Percentiles rank a stretch among this genome's conserved stretches.
These are phyloP conservation scores for Sapria himalayana DNA, from an alignment of 345 rosid species.

Conservation along the genomic window DNA sequence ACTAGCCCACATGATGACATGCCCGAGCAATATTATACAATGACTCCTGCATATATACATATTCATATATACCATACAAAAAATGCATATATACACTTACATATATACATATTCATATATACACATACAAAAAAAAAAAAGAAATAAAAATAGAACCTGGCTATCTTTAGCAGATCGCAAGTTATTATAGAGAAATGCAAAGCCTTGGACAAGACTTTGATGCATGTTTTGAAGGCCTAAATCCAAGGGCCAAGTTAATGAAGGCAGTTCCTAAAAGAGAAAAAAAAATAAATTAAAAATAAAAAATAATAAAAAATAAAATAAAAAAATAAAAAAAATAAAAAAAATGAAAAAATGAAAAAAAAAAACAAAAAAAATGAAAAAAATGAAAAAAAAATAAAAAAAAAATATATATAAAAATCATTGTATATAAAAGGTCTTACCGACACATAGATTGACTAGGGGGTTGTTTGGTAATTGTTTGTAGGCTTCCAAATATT, in stretches of 20 bases:
- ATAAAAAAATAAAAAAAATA: background rate
- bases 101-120: too few species aligned
- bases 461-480: slow-evolving; percentile 56
- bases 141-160: slow-evolving; percentile 29
- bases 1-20: slow-evolving; percentile 67
- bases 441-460: slow-evolving; percentile 75
- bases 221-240: slow-evolving; percentile 85
- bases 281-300: background rate
- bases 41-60: slow-evolving; percentile 27
- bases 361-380: background rate
- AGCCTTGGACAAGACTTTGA: slow-evolving; percentile 62
- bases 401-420: background rate
- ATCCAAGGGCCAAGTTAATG: slow-evolving; percentile 75
- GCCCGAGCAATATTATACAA: slow-evolving; percentile 53
- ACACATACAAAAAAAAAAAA: background rate
- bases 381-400: background rate
- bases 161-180: slow-evolving; percentile 28
- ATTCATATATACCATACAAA: background rate
- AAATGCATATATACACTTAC: too few species aligned
- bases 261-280: slow-evolving; percentile 47
- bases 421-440: too few species aligned
- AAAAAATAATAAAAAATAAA: background rate
- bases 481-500: slow-evolving; percentile 74
- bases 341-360: background rate
- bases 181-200: slow-evolving; percentile 68